Conservation (phyloP, 148 eudicot genomes). For the Gaultheria prostrata region DNA sequence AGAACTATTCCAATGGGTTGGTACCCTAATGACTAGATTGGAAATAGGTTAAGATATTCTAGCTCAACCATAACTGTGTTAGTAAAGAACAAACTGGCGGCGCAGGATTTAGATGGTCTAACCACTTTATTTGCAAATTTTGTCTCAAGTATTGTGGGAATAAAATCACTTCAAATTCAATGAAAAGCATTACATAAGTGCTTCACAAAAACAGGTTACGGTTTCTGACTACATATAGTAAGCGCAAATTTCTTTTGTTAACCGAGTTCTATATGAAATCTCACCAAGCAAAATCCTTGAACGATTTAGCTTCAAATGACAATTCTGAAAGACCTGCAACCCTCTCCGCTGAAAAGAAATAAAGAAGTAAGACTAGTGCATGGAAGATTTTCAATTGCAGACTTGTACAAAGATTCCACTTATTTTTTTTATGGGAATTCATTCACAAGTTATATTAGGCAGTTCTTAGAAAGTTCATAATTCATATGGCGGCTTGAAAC, state of each 20-base stretch:
- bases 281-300: constrained; percentile 83
- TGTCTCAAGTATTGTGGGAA: background rate
- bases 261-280: constrained; percentile 15
- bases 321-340: constrained; percentile 57
- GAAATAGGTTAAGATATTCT: background rate
- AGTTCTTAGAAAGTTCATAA: background rate
- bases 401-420: background rate
- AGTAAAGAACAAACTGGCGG: background rate
- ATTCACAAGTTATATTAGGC: background rate
- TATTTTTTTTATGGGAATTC: background rate
- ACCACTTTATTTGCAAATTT: background rate
- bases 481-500: background rate
- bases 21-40: background rate
- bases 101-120: background rate
- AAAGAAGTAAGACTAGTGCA: background rate
- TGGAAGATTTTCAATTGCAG: background rate
- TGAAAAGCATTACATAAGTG: background rate
- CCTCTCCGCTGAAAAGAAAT: constrained; percentile 48
- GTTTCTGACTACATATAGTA: background rate
- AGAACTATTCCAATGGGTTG: background rate
- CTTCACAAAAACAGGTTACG: background rate
- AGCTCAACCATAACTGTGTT: background rate
- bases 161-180: background rate
- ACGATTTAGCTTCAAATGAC: constrained; percentile 80
- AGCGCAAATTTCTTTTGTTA: constrained; percentile 5